Evolutionary conservation across 345 rosid species (phyloP).

Genomic region (Excoecaria agallocha): DNA sequence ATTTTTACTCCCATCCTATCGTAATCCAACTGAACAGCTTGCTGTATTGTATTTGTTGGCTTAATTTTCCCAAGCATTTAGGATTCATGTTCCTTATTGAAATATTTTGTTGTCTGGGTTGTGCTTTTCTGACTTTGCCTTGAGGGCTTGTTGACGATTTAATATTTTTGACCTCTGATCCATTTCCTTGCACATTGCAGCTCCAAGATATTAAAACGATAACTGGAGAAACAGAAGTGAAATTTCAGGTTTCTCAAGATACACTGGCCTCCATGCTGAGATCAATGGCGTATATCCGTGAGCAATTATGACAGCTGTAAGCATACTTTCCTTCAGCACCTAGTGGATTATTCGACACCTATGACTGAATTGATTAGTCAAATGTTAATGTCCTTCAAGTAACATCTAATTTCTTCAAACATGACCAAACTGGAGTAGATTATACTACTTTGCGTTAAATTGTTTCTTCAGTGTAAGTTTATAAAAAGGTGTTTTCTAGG

Average conservation of each 20-base stretch:
- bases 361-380: background rate
- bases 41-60: background rate
- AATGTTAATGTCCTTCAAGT: background rate
- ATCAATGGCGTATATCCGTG: conserved; percentile 57
- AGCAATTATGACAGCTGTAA: conserved; percentile 52
- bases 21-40: background rate
- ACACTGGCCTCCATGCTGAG: conserved; percentile 61
- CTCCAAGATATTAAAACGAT: conserved; percentile 52
- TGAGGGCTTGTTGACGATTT: background rate
- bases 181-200: conserved; percentile 28
- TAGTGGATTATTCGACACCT: background rate
- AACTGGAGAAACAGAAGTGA: conserved; percentile 60
- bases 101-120: background rate
- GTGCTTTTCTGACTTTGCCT: background rate
- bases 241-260: conserved; percentile 63
- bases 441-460: background rate
- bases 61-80: background rate
- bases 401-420: background rate
- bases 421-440: background rate
- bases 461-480: background rate
- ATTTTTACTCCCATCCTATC: background rate
- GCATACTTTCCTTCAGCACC: conserved; percentile 12
- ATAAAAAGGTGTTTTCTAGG: background rate
- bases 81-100: conserved; percentile 2
- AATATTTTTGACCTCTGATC: conserved; percentile 1